Percentiles rank a stretch among this genome's conserved stretches.
Conservation (phyloP, 1,284 basidiomycete species). For the Papiliotrema nemorosa region DNA sequence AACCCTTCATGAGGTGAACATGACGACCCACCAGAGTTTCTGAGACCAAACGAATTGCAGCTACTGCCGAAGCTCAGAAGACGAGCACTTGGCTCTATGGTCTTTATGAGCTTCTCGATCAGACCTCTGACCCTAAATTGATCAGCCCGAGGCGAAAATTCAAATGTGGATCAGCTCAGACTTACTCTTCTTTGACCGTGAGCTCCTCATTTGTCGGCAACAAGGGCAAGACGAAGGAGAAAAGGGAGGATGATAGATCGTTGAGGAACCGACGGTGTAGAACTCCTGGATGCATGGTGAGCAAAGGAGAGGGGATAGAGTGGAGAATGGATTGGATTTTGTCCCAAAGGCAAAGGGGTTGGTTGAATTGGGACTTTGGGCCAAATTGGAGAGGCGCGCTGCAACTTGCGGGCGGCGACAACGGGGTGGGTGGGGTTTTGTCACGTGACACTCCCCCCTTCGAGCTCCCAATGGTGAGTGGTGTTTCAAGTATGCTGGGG, state of each 20-base stretch:
- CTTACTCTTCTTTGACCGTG: conserved; percentile 81
- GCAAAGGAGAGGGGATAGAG: no score
- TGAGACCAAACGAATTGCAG: conserved; percentile 89
- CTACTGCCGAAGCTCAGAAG: conserved; percentile 90
- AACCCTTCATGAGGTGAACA: neutral
- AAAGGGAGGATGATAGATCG: conserved; percentile 50
- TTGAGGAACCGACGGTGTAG: conserved; percentile 47
- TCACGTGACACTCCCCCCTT: no score
- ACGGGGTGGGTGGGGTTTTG: no score
- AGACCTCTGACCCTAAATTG: conserved; percentile 68
- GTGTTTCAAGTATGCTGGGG: no score
- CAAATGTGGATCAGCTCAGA: conserved; percentile 1
- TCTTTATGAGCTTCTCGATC: conserved; percentile 89
- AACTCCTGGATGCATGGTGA: conserved; percentile 44
- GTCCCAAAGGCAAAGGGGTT: no score
- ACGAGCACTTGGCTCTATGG: conserved; percentile 86
- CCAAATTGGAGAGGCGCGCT: no score
- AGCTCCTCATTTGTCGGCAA: conserved; percentile 85
- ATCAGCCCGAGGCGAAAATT: conserved; percentile 1
- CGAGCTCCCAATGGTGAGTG: no score
- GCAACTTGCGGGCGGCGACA: no score
- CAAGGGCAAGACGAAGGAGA: conserved; percentile 73
- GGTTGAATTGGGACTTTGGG: no score
- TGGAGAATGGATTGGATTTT: no score
- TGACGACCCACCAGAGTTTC: conserved; percentile 75